phyloP scores from a whole-genome alignment of 306 rosid species.

The Alnus rubra region DNA sequence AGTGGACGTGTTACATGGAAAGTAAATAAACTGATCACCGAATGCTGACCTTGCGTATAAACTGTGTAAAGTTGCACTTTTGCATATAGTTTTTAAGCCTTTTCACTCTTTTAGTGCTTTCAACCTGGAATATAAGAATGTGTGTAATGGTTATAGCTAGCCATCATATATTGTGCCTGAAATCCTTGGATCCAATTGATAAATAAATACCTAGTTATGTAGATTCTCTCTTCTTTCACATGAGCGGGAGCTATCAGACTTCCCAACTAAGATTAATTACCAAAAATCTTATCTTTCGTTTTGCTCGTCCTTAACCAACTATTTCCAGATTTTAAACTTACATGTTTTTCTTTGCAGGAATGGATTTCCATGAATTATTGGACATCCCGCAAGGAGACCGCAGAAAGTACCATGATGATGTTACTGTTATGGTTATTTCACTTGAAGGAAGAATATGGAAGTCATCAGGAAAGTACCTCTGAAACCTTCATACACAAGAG shows the following conservation, averaged over 20 bases:
- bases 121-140: neutral
- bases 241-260: neutral
- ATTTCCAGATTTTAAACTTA: neutral
- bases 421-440: constrained; percentile 95
- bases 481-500: constrained; percentile 36
- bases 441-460: constrained; percentile 99
- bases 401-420: constrained; percentile 97
- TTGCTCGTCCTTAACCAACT: neutral
- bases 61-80: neutral
- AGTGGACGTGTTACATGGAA: neutral
- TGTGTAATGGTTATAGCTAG: neutral
- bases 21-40: neutral
- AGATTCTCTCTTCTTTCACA: neutral
- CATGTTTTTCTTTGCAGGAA: constrained; percentile 49
- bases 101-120: neutral
- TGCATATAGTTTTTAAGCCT: neutral
- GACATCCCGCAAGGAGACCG: constrained; percentile 99
- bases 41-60: neutral
- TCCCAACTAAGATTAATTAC: neutral
- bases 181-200: neutral
- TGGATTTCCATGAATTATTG: constrained; percentile 94
- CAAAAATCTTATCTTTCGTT: neutral
- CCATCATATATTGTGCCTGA: neutral
- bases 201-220: neutral
- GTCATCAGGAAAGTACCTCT: constrained; percentile 90